phyloP scores from a whole-genome alignment of 768 basidiomycete species.

The Leccinum ochraceum region DNA sequence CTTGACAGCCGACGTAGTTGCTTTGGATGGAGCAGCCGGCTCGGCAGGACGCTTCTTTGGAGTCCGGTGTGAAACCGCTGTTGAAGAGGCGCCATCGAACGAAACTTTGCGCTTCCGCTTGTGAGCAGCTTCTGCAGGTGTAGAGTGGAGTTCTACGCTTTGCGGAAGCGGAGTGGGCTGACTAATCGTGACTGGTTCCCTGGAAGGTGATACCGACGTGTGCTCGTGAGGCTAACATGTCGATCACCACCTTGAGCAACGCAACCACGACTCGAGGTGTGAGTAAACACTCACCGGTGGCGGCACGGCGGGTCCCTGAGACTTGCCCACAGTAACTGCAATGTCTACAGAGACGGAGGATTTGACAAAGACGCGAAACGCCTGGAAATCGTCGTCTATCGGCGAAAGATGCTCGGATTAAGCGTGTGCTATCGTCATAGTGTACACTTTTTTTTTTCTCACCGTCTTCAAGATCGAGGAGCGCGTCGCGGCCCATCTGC shows the following conservation, averaged over 20 bases:
- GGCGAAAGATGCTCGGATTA: not conserved
- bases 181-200: not conserved
- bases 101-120: constrained; percentile 31
- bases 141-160: not conserved
- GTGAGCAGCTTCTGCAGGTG: constrained; percentile 3
- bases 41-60: not conserved
- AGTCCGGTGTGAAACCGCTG: not conserved
- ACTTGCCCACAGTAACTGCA: constrained; percentile 26
- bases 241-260: not conserved
- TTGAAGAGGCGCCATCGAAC: not conserved
- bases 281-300: constrained; percentile 10
- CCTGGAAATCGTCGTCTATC: constrained; percentile 79
- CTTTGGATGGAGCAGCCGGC: not conserved
- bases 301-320: constrained; percentile 2
- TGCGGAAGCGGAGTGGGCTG: not conserved
- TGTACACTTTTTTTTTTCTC: not conserved
- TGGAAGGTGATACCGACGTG: not conserved
- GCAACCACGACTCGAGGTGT: not conserved
- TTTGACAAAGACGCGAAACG: constrained; percentile 54
- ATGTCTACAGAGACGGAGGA: constrained; percentile 41
- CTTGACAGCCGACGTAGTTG: not conserved
- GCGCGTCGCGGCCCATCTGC: constrained; percentile 54
- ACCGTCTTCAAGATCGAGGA: constrained; percentile 81
- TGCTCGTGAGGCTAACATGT: not conserved
- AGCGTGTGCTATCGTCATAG: constrained; percentile 1